These are phyloP conservation scores for Lyophyllum decastes DNA, from an alignment of 768 basidiomycete genomes.

Conservation along the genomic window DNA sequence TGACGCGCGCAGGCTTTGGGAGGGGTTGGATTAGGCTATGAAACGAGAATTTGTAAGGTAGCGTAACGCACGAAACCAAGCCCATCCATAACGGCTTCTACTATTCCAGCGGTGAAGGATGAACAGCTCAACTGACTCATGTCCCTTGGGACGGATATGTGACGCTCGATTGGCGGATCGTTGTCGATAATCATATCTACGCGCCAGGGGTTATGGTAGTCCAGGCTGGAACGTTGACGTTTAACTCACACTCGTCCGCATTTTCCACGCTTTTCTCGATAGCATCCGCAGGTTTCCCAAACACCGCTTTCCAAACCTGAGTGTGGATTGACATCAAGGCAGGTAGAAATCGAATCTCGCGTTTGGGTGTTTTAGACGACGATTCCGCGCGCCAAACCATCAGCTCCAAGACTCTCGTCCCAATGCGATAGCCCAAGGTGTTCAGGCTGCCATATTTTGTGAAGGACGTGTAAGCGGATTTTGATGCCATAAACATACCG, in stretches of 20 bases:
- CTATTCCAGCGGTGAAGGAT: constrained; percentile 96
- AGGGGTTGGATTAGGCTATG: constrained; percentile 9
- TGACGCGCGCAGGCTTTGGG: constrained; percentile 89
- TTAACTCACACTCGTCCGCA: constrained; percentile 84
- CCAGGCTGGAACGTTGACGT: not conserved
- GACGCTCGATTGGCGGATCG: constrained; percentile 86
- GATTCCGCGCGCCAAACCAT: constrained; percentile 80
- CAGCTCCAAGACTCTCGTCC: constrained; percentile 83
- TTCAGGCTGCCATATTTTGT: constrained; percentile 63
- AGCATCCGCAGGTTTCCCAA: constrained; percentile 91
- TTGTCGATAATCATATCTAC: constrained; percentile 98
- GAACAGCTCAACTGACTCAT: constrained; percentile 94
- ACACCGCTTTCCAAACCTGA: constrained; percentile 93
- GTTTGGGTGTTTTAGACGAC: constrained; percentile 85
- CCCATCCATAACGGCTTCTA: constrained; percentile 95
- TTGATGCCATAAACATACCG: constrained; percentile 51
- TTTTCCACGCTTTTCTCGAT: constrained; percentile 97
- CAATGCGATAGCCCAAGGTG: constrained; percentile 91
- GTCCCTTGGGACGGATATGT: constrained; percentile 93
- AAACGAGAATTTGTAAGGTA: not conserved
- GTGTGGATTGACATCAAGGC: constrained; percentile 94
- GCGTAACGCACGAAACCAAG: constrained; percentile 81
- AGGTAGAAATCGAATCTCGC: constrained; percentile 88
- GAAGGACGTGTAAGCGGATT: not conserved
- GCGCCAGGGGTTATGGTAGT: constrained; percentile 11